Evolutionary conservation across 192 early-diverging fungal genomes (phyloP), one percentile per base, ranked within the genome.

Genomic region (Backusella westeae): DNA sequence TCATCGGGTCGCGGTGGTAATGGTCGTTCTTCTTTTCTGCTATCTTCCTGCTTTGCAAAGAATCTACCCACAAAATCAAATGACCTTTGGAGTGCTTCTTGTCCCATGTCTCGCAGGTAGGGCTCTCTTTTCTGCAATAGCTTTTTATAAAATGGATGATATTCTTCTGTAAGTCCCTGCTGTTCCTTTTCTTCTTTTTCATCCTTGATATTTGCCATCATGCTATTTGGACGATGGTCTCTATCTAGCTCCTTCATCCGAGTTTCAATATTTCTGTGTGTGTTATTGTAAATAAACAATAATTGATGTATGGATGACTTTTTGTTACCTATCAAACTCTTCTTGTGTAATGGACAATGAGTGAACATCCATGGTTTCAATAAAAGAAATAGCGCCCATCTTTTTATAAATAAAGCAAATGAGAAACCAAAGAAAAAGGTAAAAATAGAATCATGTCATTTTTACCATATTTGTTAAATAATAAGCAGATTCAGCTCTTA

Each of bases 401-500:
- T 89, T 49, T 49, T 49, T 49, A 39, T 49, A 19, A 19, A n/a
- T 19, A 65, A 19, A 73, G 76, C 26, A 63, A 63, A 63, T 59
- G 15, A 59, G 23, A 59, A 26, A 21, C 23, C 17, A 23, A 59
- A 23, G 3, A 23, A 56, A 56, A 56, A 26, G 1, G 9, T 21
- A 6, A 59, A 23, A 59, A 44, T 32, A 32, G 32, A 26, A 14
- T 17, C 6, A 32, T 6, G 15, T 49, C 26, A 32, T 32, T 49
- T 39, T 75, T 74, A 86, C 82, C 81, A 93, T 67, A 78, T 90
- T 92, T 26, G 92, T 92, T 41, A 95, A 80, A 71, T 93, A 93
- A 77, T 94, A 95, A 15, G 90, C 90, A 44, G 92, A 87, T 82
- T 95, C 93, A 5, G 92, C 87, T 76, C 90, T 90, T 75, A 94